A percentile compares a stretch with the other conserved stretches of the same genome.
Conservation (phyloP, 768 basidiomycete genomes). For the Trametes coccinea region DNA sequence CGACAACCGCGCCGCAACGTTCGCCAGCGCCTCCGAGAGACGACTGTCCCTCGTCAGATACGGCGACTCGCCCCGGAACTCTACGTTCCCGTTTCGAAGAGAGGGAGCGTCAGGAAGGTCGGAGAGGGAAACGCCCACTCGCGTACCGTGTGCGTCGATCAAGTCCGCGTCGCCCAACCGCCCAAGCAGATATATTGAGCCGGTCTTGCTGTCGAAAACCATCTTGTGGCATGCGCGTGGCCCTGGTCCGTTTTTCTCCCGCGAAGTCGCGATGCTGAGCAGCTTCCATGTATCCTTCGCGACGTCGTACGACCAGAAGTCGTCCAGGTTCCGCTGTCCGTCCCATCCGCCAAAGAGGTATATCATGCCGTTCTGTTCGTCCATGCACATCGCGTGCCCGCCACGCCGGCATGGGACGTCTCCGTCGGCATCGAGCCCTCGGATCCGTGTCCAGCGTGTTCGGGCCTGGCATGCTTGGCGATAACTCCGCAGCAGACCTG, state of each 20-base stretch:
- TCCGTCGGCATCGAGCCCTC: slow-evolving; percentile 61
- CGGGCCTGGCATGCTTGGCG: slow-evolving; percentile 58
- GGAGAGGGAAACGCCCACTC: not conserved
- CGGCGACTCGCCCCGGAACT: not conserved
- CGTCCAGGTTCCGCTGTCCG: slow-evolving; percentile 68
- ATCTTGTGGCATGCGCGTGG: slow-evolving; percentile 81
- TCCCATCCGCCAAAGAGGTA: slow-evolving; percentile 84
- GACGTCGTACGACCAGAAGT: slow-evolving; percentile 77
- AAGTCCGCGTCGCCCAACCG: slow-evolving; percentile 59
- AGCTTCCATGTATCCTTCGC: slow-evolving; percentile 59
- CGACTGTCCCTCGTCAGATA: not conserved
- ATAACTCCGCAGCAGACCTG: slow-evolving; percentile 63
- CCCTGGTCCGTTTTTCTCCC: slow-evolving; percentile 65
- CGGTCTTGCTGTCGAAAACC: slow-evolving; percentile 72
- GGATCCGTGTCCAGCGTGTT: slow-evolving; percentile 60
- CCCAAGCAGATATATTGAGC: slow-evolving; percentile 73
- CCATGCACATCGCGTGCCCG: slow-evolving; percentile 83
- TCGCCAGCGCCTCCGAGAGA: not conserved
- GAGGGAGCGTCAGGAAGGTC: not conserved
- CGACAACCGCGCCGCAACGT: not conserved
- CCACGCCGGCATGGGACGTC: slow-evolving; percentile 69
- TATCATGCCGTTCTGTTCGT: slow-evolving; percentile 57
- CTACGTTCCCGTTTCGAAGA: not conserved
- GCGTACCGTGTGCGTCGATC: slow-evolving; percentile 1
- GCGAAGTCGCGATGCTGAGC: slow-evolving; percentile 54